These are phyloP conservation scores for Plantago rigida DNA, from an alignment of 305 asterid species.

Conservation along the genomic window DNA sequence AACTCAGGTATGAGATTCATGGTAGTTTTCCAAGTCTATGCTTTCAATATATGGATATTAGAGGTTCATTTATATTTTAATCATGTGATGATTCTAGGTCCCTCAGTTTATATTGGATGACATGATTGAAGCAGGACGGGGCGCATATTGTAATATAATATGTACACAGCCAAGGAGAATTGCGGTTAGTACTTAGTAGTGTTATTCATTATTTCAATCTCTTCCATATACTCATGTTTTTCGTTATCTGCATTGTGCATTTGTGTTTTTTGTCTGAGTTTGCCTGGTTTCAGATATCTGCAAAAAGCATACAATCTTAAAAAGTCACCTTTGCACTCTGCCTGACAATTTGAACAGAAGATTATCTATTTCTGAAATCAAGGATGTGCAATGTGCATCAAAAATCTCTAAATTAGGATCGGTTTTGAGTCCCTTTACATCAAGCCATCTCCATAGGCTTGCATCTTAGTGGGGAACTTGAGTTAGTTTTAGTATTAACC, in stretches of 20 bases:
- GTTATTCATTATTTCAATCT: slow-evolving; percentile 17
- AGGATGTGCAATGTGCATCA: too few species aligned
- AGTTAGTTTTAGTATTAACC: too few species aligned
- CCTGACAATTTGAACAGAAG: too few species aligned
- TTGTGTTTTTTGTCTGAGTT: neutral
- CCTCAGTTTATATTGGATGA: slow-evolving; percentile 89
- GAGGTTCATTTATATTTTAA: slow-evolving; percentile 17
- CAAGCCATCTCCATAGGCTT: too few species aligned
- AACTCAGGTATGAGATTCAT: slow-evolving; percentile 63
- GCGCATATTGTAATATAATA: slow-evolving; percentile 72
- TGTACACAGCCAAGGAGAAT: slow-evolving; percentile 99
- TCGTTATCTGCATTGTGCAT: neutral
- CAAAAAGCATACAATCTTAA: neutral
- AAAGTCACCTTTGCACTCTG: too few species aligned
- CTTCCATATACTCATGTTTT: slow-evolving; percentile 8
- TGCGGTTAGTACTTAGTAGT: slow-evolving; percentile 76
- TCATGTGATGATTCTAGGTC: slow-evolving; percentile 50
- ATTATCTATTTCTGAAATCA: too few species aligned
- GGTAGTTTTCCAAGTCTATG: slow-evolving; percentile 8
- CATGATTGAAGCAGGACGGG: slow-evolving; percentile 84
- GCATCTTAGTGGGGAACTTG: too few species aligned
- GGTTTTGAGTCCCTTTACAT: too few species aligned
- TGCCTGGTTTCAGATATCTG: neutral
- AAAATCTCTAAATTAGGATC: too few species aligned
- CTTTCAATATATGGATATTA: neutral